Conservation (phyloP, 306 rosid genomes). For the Sindora glabra region DNA sequence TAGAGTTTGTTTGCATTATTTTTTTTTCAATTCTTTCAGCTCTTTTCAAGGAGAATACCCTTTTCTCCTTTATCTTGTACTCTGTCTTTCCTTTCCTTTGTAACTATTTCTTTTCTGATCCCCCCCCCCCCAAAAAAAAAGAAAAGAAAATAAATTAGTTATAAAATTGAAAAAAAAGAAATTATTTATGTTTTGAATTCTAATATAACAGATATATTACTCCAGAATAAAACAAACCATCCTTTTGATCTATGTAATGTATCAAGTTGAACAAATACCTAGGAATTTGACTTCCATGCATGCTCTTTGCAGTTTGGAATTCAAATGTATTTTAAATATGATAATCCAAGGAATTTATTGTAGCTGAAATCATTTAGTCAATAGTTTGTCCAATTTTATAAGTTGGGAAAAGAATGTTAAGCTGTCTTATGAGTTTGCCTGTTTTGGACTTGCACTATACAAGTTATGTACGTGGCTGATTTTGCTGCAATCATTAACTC, state of each 20-base stretch:
- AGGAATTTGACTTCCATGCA: not conserved
- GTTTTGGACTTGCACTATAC: not conserved
- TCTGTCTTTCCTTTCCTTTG: too few species aligned
- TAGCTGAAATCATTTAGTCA: not conserved
- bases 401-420: not conserved
- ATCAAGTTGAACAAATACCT: not conserved
- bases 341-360: not conserved
- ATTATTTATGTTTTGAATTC: not conserved
- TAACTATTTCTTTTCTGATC: too few species aligned
- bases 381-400: not conserved
- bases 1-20: too few species aligned
- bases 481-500: not conserved
- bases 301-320: not conserved
- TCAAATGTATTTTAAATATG: not conserved
- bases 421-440: not conserved
- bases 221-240: not conserved
- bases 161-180: not conserved
- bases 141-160: too few species aligned
- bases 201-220: not conserved
- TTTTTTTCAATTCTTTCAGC: too few species aligned
- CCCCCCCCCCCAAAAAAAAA: too few species aligned
- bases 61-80: too few species aligned
- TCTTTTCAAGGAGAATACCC: too few species aligned
- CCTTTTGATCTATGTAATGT: not conserved
- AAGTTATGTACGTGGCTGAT: not conserved